A percentile compares a stretch with the other conserved stretches of the same genome.
Conservation (phyloP, 495 filamentous ascomycete genomes). For the Penicillium turbatum region DNA sequence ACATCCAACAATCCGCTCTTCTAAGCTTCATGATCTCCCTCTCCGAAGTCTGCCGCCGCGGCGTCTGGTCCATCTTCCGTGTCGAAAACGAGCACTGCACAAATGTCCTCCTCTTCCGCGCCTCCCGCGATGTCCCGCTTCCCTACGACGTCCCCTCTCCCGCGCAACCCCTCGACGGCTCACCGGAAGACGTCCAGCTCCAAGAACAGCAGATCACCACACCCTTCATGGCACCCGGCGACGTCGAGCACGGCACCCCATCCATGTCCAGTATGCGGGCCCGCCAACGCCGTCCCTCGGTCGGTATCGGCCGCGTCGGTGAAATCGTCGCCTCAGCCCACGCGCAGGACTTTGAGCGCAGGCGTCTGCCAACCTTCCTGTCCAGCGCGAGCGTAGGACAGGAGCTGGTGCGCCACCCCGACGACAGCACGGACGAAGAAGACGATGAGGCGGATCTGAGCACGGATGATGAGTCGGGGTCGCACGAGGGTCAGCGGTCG, state of each 20-base stretch:
- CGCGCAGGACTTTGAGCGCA: conserved; percentile 82
- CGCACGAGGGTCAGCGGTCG: not conserved
- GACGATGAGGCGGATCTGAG: conserved; percentile 24
- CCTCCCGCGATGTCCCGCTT: conserved; percentile 72
- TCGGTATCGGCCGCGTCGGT: conserved; percentile 48
- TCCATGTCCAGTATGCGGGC: conserved; percentile 21
- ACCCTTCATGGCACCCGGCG: conserved; percentile 23
- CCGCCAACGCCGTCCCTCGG: conserved; percentile 25
- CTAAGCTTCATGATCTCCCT: conserved; percentile 71
- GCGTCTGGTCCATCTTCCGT: conserved; percentile 86
- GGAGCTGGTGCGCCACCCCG: conserved; percentile 14
- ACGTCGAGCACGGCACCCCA: conserved; percentile 32
- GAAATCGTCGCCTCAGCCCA: conserved; percentile 69
- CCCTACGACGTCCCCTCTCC: conserved; percentile 62
- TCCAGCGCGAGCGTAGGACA: conserved; percentile 25
- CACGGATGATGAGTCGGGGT: conserved; percentile 20
- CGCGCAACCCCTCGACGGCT: conserved; percentile 21
- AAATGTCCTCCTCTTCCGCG: conserved; percentile 81
- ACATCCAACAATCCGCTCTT: conserved; percentile 75
- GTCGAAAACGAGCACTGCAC: conserved; percentile 96
- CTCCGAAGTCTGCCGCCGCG: conserved; percentile 74
- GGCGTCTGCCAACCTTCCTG: conserved; percentile 46
- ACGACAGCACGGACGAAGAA: conserved; percentile 40
- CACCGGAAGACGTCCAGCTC: conserved; percentile 24
- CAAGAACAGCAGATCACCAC: conserved; percentile 30